Conservation (phyloP, 208 protist genomes). For the Leishmania tarentolae region DNA sequence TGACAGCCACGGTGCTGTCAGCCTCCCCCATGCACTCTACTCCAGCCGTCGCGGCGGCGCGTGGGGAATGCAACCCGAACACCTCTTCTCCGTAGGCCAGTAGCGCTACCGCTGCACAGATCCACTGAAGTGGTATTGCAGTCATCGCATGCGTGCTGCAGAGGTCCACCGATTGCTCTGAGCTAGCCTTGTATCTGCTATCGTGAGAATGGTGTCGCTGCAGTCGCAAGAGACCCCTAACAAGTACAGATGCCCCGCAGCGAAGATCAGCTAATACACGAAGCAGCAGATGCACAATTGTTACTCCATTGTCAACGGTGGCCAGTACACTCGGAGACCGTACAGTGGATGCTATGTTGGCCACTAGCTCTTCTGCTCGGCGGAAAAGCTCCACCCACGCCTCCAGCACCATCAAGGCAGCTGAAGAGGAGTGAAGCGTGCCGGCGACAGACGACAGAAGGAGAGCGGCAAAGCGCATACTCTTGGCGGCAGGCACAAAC, state of each 20-base stretch:
- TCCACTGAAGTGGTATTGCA: conserved; percentile 16
- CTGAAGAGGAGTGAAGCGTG: conserved; percentile 5
- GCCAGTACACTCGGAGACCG: background rate
- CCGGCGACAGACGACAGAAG: conserved; percentile 18
- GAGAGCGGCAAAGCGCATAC: conserved; percentile 4
- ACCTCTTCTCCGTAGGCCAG: conserved; percentile 22
- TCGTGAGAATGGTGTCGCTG: background rate
- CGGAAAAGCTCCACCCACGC: conserved; percentile 8
- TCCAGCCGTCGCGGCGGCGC: background rate
- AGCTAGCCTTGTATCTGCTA: background rate
- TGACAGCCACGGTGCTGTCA: background rate
- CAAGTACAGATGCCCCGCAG: conserved; percentile 4
- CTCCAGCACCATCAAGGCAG: conserved; percentile 14
- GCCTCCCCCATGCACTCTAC: background rate
- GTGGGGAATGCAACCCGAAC: conserved; percentile 1
- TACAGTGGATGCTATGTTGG: background rate
- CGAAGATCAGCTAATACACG: conserved; percentile 22
- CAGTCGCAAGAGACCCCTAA: conserved; percentile 4
- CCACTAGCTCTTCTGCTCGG: background rate
- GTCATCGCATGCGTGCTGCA: background rate
- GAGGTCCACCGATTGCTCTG: background rate
- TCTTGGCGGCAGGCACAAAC: background rate
- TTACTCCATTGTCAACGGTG: background rate
- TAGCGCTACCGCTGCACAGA: conserved; percentile 18
- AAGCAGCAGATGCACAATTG: conserved; percentile 9